Base-by-base conservation (phyloP, 2,329 filamentous ascomycete genomes). In the Sporothrix sp. region DNA sequence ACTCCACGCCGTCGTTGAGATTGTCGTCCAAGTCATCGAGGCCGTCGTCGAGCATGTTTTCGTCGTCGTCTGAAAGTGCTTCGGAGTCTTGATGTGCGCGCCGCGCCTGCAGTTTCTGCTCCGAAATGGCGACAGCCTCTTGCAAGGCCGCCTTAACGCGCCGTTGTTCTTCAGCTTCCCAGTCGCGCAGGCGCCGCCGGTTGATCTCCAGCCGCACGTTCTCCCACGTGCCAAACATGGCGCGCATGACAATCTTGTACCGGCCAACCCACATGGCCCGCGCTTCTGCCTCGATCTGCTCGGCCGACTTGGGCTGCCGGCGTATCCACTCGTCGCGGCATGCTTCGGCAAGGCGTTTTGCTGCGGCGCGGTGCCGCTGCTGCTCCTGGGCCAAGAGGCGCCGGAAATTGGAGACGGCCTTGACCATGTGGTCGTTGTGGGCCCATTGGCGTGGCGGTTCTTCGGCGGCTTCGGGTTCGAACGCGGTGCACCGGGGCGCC, bases 391-490 rank as follows among this genome's bases (percentile, higher is more conserved):
- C 68, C 69, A 97, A 79, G 32, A 97, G 73, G 59, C 82, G 85
- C 43, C 87, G 81, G 59, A 97, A 91, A 58, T 90, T 84, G 11
- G 84, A 63, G 52, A 85, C 83, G 54, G 95, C 90, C 42, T 83
- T 82, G 40, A 85, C 73, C 48, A 97, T 74, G 62, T 97, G 87
- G 61, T 97, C 90, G 61, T 81, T 78, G 58, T 94, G 89, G n/a
- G 85, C 82, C 72, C 87, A 97, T 60, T 93, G 87, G 48, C 78
- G 75, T 0, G 81, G 78, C 0, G 86, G 86, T 59, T 94, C 85
- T 51, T 87, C 82, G 53, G 70, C 71, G 11, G 80, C 72, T 56
- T 93, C 86, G 0, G 86, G 85, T 16, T 82, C 74, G 58, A 86
- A 93, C 21, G 84, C 69, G 2, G 82, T 83, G 62, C 86, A 91